Conservation (phyloP, 1,284 basidiomycete species). For the Schizophyllum amplum region DNA sequence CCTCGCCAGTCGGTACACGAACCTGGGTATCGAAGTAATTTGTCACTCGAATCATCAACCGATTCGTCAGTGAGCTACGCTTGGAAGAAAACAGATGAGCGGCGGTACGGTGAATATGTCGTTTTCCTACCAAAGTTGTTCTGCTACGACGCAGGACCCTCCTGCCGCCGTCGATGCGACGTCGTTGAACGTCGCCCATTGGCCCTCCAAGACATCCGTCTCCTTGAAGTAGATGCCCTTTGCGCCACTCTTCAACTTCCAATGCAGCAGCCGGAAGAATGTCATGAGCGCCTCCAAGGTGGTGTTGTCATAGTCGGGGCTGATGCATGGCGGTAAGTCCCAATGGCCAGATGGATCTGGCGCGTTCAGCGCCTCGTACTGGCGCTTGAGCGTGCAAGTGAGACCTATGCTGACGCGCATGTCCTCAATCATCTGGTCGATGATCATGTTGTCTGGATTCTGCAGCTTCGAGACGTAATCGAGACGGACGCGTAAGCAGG, state of each 20-base stretch:
- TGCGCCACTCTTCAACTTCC: slow-evolving; percentile 90
- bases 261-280: slow-evolving; percentile 93
- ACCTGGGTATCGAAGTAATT: slow-evolving; percentile 95
- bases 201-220: slow-evolving; percentile 93
- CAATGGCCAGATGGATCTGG: slow-evolving; percentile 85
- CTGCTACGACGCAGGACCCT: slow-evolving; percentile 88
- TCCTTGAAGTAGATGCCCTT: slow-evolving; percentile 96
- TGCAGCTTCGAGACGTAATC: slow-evolving; percentile 87
- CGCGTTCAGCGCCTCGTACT: slow-evolving; percentile 84
- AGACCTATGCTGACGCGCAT: slow-evolving; percentile 88
- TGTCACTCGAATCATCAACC: slow-evolving; percentile 83
- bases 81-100: slow-evolving; percentile 6
- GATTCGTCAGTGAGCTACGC: slow-evolving; percentile 76
- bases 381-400: slow-evolving; percentile 90
- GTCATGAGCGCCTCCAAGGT: slow-evolving; percentile 83
- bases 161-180: slow-evolving; percentile 86
- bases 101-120: slow-evolving; percentile 14
- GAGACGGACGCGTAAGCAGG: slow-evolving; percentile 82
- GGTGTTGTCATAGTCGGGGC: slow-evolving; percentile 83
- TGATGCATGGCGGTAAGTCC: slow-evolving; percentile 84
- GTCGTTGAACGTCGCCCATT: slow-evolving; percentile 94
- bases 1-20: slow-evolving; percentile 54
- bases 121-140: slow-evolving; percentile 73
- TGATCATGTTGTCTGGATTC: slow-evolving; percentile 84
- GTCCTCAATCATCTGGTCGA: slow-evolving; percentile 95